Percentiles rank a stretch among this genome's conserved stretches.
Evolutionary conservation across 2,329 filamentous ascomycete genomes (phyloP).

Genomic region (Thermochaetoides dissita): DNA sequence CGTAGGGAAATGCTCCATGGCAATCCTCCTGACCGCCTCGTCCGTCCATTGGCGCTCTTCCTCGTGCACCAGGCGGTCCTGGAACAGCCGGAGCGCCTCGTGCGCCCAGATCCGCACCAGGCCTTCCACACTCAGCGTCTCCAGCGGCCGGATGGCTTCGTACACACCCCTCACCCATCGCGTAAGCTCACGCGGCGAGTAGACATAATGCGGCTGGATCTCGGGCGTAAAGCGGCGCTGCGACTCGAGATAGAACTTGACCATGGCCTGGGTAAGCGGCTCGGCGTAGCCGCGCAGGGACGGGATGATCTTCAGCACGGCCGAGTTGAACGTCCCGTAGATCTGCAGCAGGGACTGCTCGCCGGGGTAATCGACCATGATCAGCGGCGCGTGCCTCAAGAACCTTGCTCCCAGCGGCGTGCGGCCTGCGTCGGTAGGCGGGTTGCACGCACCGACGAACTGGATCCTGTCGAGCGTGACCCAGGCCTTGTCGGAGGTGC

Average conservation of each 20-base stretch:
- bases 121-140: conserved; percentile 76
- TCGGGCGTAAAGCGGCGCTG: conserved; percentile 89
- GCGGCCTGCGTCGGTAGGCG: conserved; percentile 90
- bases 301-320: conserved; percentile 91
- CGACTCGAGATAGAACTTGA: conserved; percentile 87
- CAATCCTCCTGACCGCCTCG: conserved; percentile 72
- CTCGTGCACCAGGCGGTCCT: conserved; percentile 88
- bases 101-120: conserved; percentile 96
- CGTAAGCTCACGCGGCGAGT: conserved; percentile 95
- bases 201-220: conserved; percentile 97
- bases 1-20: conserved; percentile 85
- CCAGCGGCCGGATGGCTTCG: conserved; percentile 85
- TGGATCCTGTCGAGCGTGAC: conserved; percentile 95
- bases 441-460: conserved; percentile 97
- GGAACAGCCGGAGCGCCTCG: conserved; percentile 88
- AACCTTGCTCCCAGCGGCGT: conserved; percentile 88
- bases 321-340: conserved; percentile 94
- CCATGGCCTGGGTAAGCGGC: conserved; percentile 91
- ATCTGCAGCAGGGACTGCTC: conserved; percentile 91
- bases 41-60: conserved; percentile 94
- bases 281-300: conserved; percentile 91
- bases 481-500: conserved; percentile 94
- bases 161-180: conserved; percentile 96
- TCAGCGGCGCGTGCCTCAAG: conserved; percentile 88
- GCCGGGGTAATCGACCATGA: conserved; percentile 99